Percentiles rank a stretch among this genome's conserved stretches.
Evolutionary conservation across 768 basidiomycete genomes (phyloP).

Genomic region (Mycena crocata): DNA sequence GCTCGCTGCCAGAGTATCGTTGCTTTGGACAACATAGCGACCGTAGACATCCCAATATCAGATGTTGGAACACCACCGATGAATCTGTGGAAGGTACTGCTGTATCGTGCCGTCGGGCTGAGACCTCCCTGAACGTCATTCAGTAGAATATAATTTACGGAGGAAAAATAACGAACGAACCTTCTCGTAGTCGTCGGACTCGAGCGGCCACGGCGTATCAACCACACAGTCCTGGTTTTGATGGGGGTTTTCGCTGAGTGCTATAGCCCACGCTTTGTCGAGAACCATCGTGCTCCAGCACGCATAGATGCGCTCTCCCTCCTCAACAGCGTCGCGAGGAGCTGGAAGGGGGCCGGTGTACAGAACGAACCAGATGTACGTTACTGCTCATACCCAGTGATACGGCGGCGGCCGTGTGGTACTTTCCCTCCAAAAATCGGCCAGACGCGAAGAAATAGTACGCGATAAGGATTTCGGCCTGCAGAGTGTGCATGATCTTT

Average conservation of each 20-base stretch:
- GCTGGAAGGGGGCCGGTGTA: conserved; percentile 40
- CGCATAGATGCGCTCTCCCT: conserved; percentile 51
- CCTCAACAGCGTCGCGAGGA: conserved; percentile 44
- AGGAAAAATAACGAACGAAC: conserved; percentile 28
- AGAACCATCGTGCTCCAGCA: conserved; percentile 50
- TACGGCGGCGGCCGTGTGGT: conserved; percentile 52
- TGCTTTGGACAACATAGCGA: conserved; percentile 16
- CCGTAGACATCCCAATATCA: conserved; percentile 1
- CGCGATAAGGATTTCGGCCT: conserved; percentile 66
- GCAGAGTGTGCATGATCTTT: conserved; percentile 58
- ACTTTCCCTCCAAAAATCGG: conserved; percentile 58
- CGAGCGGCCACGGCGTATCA: conserved; percentile 54
- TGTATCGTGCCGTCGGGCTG: background rate
- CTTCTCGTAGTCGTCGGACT: conserved; percentile 49
- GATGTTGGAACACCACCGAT: background rate
- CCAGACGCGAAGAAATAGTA: conserved; percentile 66
- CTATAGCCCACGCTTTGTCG: conserved; percentile 58
- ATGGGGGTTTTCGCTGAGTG: conserved; percentile 40
- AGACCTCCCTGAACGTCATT: background rate
- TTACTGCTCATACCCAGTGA: conserved; percentile 46
- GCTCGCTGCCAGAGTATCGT: conserved; percentile 22
- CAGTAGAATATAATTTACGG: background rate
- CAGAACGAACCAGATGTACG: conserved; percentile 49
- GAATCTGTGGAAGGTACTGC: conserved; percentile 9
- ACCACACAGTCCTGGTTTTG: conserved; percentile 11